Conservation (phyloP, 257 asterid species). For the Solanum ossicruentum region DNA sequence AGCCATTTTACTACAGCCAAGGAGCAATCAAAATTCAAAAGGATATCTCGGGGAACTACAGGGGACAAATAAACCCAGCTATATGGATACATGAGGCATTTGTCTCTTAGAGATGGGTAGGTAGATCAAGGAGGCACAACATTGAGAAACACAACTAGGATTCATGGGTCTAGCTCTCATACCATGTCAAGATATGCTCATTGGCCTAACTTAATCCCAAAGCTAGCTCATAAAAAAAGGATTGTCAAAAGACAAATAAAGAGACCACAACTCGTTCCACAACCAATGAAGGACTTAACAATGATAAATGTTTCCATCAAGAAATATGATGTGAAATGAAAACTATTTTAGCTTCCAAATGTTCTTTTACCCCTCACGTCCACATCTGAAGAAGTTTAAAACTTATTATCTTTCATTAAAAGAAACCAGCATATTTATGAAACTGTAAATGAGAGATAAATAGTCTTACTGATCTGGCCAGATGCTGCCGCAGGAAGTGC, state of each 20-base stretch:
- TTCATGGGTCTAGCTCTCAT: not conserved
- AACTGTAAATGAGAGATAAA: not conserved
- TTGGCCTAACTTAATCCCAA: not conserved
- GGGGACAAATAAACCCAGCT: too few relatives aligned
- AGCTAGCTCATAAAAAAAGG: not conserved
- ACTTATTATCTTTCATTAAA: not conserved
- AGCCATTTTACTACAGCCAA: too few relatives aligned
- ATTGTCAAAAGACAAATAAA: not conserved
- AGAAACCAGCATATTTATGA: not conserved
- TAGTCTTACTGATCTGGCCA: conserved; percentile 64
- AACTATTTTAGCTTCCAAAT: not conserved
- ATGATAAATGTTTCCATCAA: not conserved
- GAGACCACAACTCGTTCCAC: not conserved
- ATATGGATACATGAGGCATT: too few relatives aligned
- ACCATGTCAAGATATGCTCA: not conserved
- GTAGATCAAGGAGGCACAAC: not conserved
- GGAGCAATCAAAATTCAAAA: too few relatives aligned
- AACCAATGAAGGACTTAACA: not conserved
- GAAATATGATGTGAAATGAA: not conserved
- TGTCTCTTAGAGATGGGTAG: too few relatives aligned
- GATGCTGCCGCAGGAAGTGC: conserved; percentile 99
- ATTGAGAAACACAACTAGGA: not conserved
- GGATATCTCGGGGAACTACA: too few relatives aligned
- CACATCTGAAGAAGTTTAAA: not conserved
- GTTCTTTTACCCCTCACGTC: not conserved